Base-by-base conservation (phyloP, 2,329 filamentous ascomycete genomes). In the Diaporthe humulicola region DNA sequence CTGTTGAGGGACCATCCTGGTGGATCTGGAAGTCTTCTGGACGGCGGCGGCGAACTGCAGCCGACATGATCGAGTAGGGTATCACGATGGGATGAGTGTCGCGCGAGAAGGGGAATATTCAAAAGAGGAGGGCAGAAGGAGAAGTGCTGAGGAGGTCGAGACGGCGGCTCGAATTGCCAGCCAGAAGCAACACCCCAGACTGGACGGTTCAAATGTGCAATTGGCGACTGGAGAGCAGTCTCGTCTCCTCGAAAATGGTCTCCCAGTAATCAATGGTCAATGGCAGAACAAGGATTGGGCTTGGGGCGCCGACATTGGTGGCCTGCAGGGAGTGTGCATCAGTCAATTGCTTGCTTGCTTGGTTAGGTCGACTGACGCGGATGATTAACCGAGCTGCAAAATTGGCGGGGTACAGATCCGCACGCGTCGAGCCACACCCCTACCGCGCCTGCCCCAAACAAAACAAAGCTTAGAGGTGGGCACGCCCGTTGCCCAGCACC, bases 1-100 rank as follows among this genome's bases (percentile, higher is more conserved):
- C 87, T 9, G 87, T 88, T 22, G 84, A 84, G 1, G 81, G 81
- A 12, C 81, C 83, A 83, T 89, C 88, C 76, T 89, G 85, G 79
- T 89, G 87, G 73, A 89, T 88, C 33, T 84, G 83, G 76, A 89
- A 88, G 19, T 82, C 78, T 30, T 86, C 83, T 38, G 82, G 82
- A 30, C 78, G 79, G n/a, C 77, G 78, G 74, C 79, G 82, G 61
- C 79, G 78, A 52, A 78, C 58, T 19, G 76, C 71, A 4, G 74
- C 73, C n/a, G 78, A 76, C 72, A 78, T 79, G 77, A 76, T 78
- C 73, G 15, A 6, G 19, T 28, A 28, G 56, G 38, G 40, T 30
- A 61, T 25, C 15, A 56, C 28, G 33, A 60, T 52, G 36, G 33
- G 7, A 28, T 9, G 45, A 22, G 22, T 19, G 25, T 33, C 22